Evolutionary conservation across 1,284 basidiomycete genomes (phyloP).

Genomic region (Megacollybia platyphylla): DNA sequence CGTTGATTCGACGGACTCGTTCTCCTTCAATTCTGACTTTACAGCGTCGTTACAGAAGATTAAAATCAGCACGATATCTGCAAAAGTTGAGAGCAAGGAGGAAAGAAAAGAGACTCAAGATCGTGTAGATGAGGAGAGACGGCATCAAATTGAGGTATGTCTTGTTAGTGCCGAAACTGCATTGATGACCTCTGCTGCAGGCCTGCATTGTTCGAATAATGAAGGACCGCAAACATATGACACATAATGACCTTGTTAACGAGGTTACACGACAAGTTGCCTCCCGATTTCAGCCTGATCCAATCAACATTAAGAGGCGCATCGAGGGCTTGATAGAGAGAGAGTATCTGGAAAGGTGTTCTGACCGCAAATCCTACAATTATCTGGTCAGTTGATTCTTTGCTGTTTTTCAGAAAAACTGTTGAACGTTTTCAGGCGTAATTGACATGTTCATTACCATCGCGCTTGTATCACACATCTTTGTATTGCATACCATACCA

Average conservation of each 20-base stretch:
- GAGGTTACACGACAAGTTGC: constrained; percentile 86
- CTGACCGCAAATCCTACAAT: constrained; percentile 73
- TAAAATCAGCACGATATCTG: constrained; percentile 88
- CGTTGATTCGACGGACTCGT: constrained; percentile 63
- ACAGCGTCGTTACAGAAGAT: constrained; percentile 76
- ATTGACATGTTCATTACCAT: neutral
- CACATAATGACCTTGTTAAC: constrained; percentile 82
- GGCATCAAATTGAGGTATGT: constrained; percentile 80
- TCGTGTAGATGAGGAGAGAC: constrained; percentile 87
- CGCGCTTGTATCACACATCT: neutral
- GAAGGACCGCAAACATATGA: constrained; percentile 90
- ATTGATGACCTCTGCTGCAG: constrained; percentile 24
- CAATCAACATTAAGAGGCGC: constrained; percentile 83
- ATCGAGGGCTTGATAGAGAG: constrained; percentile 94
- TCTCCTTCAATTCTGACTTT: constrained; percentile 85
- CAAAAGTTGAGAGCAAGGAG: constrained; percentile 74
- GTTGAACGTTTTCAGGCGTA: neutral
- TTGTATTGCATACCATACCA: neutral
- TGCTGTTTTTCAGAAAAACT: constrained; percentile 1
- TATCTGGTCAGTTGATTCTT: constrained; percentile 33
- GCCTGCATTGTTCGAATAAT: constrained; percentile 96
- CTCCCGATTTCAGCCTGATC: constrained; percentile 78
- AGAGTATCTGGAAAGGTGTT: constrained; percentile 71
- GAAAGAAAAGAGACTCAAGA: constrained; percentile 88
- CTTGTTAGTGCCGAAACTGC: neutral